Conservation (phyloP, 1,139 yeast genomes). For the Diutina mesorugosa region DNA sequence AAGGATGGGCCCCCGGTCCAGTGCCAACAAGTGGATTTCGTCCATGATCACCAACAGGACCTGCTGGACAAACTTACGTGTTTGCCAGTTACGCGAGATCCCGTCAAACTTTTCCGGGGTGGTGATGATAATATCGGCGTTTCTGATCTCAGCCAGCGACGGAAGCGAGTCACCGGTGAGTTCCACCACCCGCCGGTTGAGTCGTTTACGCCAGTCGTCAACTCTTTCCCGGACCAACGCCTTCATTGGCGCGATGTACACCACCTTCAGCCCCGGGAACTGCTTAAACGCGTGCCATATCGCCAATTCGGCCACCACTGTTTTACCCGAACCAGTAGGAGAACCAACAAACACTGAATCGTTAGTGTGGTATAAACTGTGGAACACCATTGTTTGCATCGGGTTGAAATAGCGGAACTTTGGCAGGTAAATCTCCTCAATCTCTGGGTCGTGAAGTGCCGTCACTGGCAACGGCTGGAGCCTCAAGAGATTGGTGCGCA, state of each 20-base stretch:
- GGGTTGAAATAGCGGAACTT: conserved; percentile 88
- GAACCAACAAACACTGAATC: conserved; percentile 88
- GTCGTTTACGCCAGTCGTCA: conserved; percentile 78
- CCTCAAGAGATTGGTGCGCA: conserved; percentile 67
- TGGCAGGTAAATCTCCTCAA: conserved; percentile 54
- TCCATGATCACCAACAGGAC: conserved; percentile 93
- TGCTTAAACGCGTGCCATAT: conserved; percentile 90
- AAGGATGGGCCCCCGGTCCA: conserved; percentile 95
- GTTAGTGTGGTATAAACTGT: conserved; percentile 68
- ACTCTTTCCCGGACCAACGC: conserved; percentile 95
- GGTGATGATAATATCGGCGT: conserved; percentile 86
- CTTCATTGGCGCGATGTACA: conserved; percentile 98
- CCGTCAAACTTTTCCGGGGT: conserved; percentile 99
- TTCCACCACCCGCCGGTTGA: conserved; percentile 69
- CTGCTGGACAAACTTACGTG: conserved; percentile 83
- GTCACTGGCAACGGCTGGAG: conserved; percentile 78
- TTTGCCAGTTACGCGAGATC: conserved; percentile 96
- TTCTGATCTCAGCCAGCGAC: conserved; percentile 71
- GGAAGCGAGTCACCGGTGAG: conserved; percentile 96
- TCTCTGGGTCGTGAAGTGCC: conserved; percentile 57
- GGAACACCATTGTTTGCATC: conserved; percentile 97
- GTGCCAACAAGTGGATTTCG: conserved; percentile 91
- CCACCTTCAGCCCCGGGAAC: conserved; percentile 72
- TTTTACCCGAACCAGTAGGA: conserved; percentile 98
- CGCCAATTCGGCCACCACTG: conserved; percentile 93